Conservation (phyloP, 2,329 filamentous ascomycete genomes). For the Pseudogymnoascus sp. region DNA sequence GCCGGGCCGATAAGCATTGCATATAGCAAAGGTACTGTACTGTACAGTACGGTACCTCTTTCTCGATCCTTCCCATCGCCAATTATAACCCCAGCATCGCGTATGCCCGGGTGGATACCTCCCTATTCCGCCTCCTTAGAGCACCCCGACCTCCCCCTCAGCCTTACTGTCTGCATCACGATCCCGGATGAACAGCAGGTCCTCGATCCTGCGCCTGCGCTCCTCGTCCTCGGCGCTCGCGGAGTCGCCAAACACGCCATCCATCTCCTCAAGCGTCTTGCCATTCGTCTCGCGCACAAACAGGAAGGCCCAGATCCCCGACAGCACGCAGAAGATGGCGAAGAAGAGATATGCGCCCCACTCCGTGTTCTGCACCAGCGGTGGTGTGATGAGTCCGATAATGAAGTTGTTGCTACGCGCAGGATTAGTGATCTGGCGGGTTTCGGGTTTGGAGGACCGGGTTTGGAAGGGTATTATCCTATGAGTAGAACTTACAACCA, state of each 20-base stretch:
- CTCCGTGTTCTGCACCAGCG: constrained; percentile 51
- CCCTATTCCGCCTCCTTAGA: background rate
- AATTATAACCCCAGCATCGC: background rate
- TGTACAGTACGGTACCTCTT: background rate
- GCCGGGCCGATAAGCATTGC: constrained; percentile 6
- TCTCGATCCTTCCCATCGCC: background rate
- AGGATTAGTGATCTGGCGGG: background rate
- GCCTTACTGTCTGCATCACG: background rate
- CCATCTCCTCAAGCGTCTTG: constrained; percentile 48
- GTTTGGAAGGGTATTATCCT: background rate
- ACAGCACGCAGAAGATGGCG: constrained; percentile 42
- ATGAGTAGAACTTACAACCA: constrained; percentile 39
- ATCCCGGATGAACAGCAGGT: background rate
- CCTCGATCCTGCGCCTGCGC: constrained; percentile 1
- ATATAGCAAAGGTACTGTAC: background rate
- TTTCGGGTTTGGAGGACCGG: background rate
- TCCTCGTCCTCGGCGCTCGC: constrained; percentile 10
- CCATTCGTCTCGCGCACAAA: constrained; percentile 53
- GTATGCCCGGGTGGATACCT: background rate
- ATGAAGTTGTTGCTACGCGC: constrained; percentile 33
- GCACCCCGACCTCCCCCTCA: background rate
- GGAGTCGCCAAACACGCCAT: constrained; percentile 28
- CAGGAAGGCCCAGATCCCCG: constrained; percentile 43
- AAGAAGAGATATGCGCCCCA: constrained; percentile 54
- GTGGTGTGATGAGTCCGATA: constrained; percentile 56